Evolutionary conservation across 768 basidiomycete genomes (phyloP), one percentile per base, ranked within the genome.

Genomic region (Lentinula detonsa): DNA sequence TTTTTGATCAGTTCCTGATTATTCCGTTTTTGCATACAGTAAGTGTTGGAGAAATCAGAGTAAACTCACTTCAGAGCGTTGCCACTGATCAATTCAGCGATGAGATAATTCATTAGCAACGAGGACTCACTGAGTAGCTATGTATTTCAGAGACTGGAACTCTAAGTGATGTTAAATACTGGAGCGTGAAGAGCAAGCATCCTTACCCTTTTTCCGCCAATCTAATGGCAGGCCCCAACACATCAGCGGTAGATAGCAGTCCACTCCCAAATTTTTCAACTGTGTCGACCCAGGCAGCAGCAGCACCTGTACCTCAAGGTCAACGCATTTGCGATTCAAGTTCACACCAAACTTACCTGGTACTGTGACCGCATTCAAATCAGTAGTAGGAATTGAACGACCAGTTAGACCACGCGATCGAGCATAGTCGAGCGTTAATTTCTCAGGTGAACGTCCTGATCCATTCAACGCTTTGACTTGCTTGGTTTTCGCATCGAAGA

Each of bases 201-300:
- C 4, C 75, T 28, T 66, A 88, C 94, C 97, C 93, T 73, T 93
- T 88, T 70, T 96, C 92, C 6, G 95, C 97, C 58, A 98, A 76
- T 43, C 88, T 78, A 61, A 97, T 97, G 2, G 95, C 97, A 59
- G 97, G 97, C 28, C 76, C 88, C 28, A 98, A 79, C 34, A 95
- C 79, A 15, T 98, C 91, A 3, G 81, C 82, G 50, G 80, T 65
- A 45, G 76, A 73, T 13, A 84, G 69, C 13, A 83, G 85, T 9
- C 92, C 89, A 63, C 86, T 91, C 16, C 96, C 96, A 58, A 97
- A 85, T 42, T 77, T 76, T 62, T 91, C 83, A 37, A 98, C 79
- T 0, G 94, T 91, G 71, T 98, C 97, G 16, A 91, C 78, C 95
- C 96, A 98, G 15, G 94, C 94, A 37, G 94, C 91, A 3, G 95